phyloP scores from a whole-genome alignment of 352 stramenopile species.

The Sclerospora graminicola region DNA sequence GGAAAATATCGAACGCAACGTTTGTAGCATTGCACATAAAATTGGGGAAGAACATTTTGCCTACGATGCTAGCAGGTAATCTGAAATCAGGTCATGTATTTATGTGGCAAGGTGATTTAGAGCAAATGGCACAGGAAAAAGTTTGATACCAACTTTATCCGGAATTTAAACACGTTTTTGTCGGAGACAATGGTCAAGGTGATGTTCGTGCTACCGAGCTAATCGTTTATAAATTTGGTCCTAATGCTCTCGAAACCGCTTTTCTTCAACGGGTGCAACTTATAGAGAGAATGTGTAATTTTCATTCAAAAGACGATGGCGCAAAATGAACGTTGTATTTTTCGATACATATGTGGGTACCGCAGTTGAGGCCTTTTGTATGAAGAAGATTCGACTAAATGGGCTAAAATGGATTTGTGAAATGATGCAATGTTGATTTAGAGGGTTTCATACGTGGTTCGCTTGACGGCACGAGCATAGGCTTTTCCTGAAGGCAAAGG shows the following conservation, averaged over 20 bases:
- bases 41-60: constrained; percentile 92
- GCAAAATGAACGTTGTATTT: constrained; percentile 86
- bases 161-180: constrained; percentile 97
- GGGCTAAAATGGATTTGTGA: constrained; percentile 65
- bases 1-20: constrained; percentile 96
- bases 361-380: constrained; percentile 59
- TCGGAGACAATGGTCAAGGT: constrained; percentile 96
- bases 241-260: constrained; percentile 49
- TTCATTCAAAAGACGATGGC: constrained; percentile 65
- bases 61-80: constrained; percentile 91
- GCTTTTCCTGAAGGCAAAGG: constrained; percentile 71
- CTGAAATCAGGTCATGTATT: constrained; percentile 91
- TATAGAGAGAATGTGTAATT: constrained; percentile 77
- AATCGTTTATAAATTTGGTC: constrained; percentile 73
- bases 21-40: constrained; percentile 90
- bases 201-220: constrained; percentile 88
- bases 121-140: constrained; percentile 95
- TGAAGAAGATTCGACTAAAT: constrained; percentile 56
- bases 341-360: constrained; percentile 87
- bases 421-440: constrained; percentile 36
- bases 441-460: constrained; percentile 44
- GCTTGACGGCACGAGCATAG: constrained; percentile 46
- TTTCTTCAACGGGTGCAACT: constrained; percentile 89
- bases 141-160: constrained; percentile 96
- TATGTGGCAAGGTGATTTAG: constrained; percentile 92